A percentile compares a stretch with the other conserved stretches of the same genome.
These are phyloP conservation scores for Wallacemonas sp. DNA, from an alignment of 208 protist genomes.

Conservation along the genomic window DNA sequence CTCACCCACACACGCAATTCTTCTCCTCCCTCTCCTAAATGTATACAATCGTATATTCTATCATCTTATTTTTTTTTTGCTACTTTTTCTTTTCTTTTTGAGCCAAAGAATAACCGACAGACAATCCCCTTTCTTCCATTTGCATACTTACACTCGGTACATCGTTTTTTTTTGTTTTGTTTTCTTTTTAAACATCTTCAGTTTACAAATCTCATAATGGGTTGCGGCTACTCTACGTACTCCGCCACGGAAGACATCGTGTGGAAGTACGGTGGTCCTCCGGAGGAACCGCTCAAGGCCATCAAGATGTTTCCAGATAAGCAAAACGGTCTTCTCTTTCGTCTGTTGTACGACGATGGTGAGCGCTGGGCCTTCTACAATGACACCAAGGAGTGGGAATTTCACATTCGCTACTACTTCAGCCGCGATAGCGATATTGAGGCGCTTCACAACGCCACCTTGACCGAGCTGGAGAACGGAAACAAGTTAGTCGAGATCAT, in stretches of 20 bases:
- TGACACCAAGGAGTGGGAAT: slow-evolving; percentile 75
- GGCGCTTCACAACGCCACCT: slow-evolving; percentile 51
- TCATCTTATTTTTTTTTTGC: too few species aligned
- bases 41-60: too few species aligned
- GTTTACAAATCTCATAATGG: too few species aligned
- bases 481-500: slow-evolving; percentile 64
- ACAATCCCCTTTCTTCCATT: slow-evolving; percentile 5
- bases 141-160: neutral
- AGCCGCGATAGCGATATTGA: slow-evolving; percentile 53
- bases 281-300: slow-evolving; percentile 50
- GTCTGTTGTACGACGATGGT: slow-evolving; percentile 55
- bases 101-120: too few species aligned
- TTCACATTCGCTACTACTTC: slow-evolving; percentile 73
- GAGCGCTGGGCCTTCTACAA: slow-evolving; percentile 79
- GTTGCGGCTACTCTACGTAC: slow-evolving; percentile 67
- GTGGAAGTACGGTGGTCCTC: slow-evolving; percentile 62
- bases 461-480: slow-evolving; percentile 59
- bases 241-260: slow-evolving; percentile 68
- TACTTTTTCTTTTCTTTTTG: slow-evolving; percentile 14
- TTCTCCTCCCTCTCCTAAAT: too few species aligned
- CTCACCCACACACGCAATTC: too few species aligned
- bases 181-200: slow-evolving; percentile 3
- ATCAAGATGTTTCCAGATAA: slow-evolving; percentile 70
- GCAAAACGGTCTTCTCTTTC: slow-evolving; percentile 70
- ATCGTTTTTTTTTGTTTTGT: slow-evolving; percentile 12